Evolutionary conservation across 2,329 filamentous ascomycete species (phyloP).

Genomic region (Raffaelea albimanens): DNA sequence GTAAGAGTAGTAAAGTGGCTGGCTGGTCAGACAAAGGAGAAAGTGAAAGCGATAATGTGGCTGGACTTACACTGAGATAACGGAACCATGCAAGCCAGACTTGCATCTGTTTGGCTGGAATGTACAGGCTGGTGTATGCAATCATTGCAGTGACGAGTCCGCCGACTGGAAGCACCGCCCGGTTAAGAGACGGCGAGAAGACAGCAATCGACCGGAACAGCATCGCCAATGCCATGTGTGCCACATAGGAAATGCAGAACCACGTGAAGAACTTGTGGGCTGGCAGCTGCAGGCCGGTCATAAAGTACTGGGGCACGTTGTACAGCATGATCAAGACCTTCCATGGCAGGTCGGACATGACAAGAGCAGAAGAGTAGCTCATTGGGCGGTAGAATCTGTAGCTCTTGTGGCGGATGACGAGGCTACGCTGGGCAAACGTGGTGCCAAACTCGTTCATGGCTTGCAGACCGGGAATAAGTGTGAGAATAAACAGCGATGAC

Average conservation of each 20-base stretch:
- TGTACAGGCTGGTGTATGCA: not conserved
- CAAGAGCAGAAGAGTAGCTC: not conserved
- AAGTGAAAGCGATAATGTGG: not conserved
- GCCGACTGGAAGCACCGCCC: not conserved
- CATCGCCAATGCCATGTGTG: not conserved
- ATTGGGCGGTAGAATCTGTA: constrained; percentile 1
- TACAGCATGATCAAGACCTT: not conserved
- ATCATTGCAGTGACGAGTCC: not conserved
- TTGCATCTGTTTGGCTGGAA: not conserved
- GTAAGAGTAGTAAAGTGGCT: constrained; percentile 2
- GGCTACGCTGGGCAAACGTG: not conserved
- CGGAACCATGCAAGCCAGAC: not conserved
- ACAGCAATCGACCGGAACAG: not conserved
- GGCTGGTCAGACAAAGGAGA: not conserved
- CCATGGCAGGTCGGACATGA: not conserved
- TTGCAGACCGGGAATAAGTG: not conserved
- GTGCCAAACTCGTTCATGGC: constrained; percentile 2
- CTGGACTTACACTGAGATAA: not conserved
- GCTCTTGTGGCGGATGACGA: not conserved
- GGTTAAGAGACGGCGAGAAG: not conserved
- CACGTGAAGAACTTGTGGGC: constrained; percentile 4
- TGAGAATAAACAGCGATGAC: not conserved
- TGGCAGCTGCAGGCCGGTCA: not conserved
- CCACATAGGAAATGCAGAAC: not conserved
- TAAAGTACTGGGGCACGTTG: constrained; percentile 1